Evolutionary conservation across 306 rosid genomes (phyloP).

Genomic region (Sesbania bispinosa): DNA sequence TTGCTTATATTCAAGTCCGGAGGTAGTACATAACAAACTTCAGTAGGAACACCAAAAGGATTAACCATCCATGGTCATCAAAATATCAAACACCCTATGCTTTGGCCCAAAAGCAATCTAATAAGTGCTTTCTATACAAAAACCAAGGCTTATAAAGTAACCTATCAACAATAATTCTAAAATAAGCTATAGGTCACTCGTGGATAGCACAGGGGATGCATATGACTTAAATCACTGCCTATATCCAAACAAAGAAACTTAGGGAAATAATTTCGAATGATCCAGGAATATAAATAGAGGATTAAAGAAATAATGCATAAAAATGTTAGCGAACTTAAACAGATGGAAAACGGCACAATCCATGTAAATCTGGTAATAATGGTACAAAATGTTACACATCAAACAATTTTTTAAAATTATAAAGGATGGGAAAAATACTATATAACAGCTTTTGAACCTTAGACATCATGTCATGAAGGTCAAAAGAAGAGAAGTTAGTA

Average conservation of each 20-base stretch:
- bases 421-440: background rate
- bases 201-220: background rate
- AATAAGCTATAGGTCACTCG: background rate
- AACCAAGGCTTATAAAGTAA: background rate
- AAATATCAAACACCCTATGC: background rate
- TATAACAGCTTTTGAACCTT: background rate
- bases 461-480: background rate
- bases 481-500: background rate
- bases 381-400: background rate
- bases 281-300: background rate
- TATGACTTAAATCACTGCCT: background rate
- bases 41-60: too few relatives aligned
- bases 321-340: background rate
- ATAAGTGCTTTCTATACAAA: background rate
- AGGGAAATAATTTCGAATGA: background rate
- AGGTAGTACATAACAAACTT: too few relatives aligned
- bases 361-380: background rate
- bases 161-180: background rate
- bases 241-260: background rate
- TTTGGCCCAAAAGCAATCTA: background rate
- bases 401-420: background rate
- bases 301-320: too few relatives aligned
- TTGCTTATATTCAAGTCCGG: too few relatives aligned
- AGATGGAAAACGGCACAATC: background rate
- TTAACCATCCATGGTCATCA: too few relatives aligned